phyloP scores from a whole-genome alignment of 2,329 filamentous ascomycete species.

The Pseudogymnoascus sp. region DNA sequence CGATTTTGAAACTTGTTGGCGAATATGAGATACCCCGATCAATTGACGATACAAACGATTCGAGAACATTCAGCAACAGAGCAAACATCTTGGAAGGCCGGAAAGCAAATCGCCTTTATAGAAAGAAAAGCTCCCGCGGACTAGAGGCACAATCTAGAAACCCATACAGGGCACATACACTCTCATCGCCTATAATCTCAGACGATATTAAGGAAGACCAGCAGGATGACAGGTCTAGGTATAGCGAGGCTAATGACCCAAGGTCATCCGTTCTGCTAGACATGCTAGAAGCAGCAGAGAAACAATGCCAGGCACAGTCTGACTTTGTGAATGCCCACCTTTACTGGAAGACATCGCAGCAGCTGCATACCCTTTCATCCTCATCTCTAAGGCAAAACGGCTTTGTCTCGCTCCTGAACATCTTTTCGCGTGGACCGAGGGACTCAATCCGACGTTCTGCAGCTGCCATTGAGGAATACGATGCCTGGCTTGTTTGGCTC shows the following conservation, averaged over 20 bases:
- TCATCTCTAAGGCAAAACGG: constrained; percentile 57
- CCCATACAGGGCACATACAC: constrained; percentile 38
- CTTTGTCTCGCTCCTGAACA: constrained; percentile 62
- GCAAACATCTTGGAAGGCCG: constrained; percentile 42
- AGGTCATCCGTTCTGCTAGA: constrained; percentile 48
- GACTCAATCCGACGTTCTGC: constrained; percentile 63
- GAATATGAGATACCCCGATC: constrained; percentile 73
- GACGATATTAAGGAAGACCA: constrained; percentile 8
- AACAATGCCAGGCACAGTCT: constrained; percentile 67
- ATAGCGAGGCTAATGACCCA: constrained; percentile 36
- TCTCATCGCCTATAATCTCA: neutral
- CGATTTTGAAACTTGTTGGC: constrained; percentile 70
- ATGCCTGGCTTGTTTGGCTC: constrained; percentile 75
- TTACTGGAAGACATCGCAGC: constrained; percentile 76
- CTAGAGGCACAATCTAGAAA: constrained; percentile 49
- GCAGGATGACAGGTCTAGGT: constrained; percentile 18
- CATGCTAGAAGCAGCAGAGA: constrained; percentile 70
- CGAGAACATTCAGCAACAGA: constrained; percentile 63
- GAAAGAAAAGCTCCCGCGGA: constrained; percentile 42
- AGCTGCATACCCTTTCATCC: constrained; percentile 56
- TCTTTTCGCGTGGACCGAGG: constrained; percentile 64
- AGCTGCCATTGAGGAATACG: constrained; percentile 67
- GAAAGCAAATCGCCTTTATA: constrained; percentile 52
- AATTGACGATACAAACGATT: constrained; percentile 49
- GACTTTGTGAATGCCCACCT: constrained; percentile 79